Base-by-base conservation (phyloP, 495 filamentous ascomycete species). In the Copromyces sp. region DNA sequence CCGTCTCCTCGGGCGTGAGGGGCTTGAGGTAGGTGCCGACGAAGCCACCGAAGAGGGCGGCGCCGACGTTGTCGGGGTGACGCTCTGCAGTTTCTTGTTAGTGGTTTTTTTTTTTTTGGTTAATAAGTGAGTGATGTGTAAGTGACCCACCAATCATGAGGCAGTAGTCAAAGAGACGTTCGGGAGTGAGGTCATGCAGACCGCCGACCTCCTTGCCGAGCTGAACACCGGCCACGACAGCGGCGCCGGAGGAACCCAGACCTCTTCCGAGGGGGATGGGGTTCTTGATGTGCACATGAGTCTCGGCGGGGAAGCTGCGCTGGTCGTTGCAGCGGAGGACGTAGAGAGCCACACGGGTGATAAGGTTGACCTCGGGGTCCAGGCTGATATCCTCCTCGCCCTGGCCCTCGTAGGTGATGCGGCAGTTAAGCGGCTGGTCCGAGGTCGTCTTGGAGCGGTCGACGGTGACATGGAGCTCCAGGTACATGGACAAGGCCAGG, bases 11-110 rank as follows among this genome's bases (percentile, higher is more conserved):
- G 5, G 93, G 91, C 71, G 91, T 88, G 71, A 98, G 86, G 71
- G 96, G 94, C 81, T 94, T 96, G 65, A 98, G 86, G 75, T 98
- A 98, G 9, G 94, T 96, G 39, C 95, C 95, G 17, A 98, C 92
- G 78, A 99, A 97, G n/a, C 95, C 95, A 65, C 95, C 95, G 78
- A 94, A 97, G 38, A 97, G 87, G 1, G 95, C 94, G 1, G 95
- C 95, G 73, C 93, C 96, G 40, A 99, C 93, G 76, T 99, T 98
- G 83, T 99, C 95, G 4, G 95, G 95, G 82, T 99, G 95, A 38
- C 95, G 90, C 81, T 98, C 95, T 87, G 70, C 38, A n/a, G 1
- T 12, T 77, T 20, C 59, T 61, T 37, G 73, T 80, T 74, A 80
- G 75, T 59, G 47, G 65, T 45, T 11, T 61, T 32, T 29, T 8